Conservation (phyloP, 306 rosid species). For the Lupinus albus region DNA sequence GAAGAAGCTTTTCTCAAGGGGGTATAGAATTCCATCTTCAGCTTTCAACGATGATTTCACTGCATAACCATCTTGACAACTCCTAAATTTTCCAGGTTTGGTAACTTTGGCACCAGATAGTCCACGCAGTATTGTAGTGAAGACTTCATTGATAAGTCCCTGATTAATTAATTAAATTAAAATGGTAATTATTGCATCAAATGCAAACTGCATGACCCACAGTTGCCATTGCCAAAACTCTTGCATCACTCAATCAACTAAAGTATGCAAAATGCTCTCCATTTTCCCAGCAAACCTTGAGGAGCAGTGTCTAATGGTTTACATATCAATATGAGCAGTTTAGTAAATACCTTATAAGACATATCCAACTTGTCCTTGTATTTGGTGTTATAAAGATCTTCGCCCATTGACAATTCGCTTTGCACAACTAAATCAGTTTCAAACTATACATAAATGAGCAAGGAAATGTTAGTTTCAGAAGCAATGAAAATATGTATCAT, state of each 20-base stretch:
- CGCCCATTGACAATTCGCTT: slow-evolving; percentile 67
- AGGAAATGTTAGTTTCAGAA: slow-evolving; percentile 14
- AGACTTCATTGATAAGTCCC: slow-evolving; percentile 97
- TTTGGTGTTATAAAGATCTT: slow-evolving; percentile 73
- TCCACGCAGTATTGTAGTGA: slow-evolving; percentile 89
- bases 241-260: slow-evolving; percentile 13
- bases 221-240: slow-evolving; percentile 18
- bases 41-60: slow-evolving; percentile 98
- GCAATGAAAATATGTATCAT: slow-evolving; percentile 19
- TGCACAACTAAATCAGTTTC: slow-evolving; percentile 83
- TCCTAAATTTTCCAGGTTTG: slow-evolving; percentile 95
- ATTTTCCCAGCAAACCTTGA: slow-evolving; percentile 31
- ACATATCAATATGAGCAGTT: background rate
- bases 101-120: slow-evolving; percentile 90
- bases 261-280: slow-evolving; percentile 7
- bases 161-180: slow-evolving; percentile 44
- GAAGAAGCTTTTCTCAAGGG: slow-evolving; percentile 98
- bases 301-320: slow-evolving; percentile 7
- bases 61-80: slow-evolving; percentile 96
- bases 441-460: slow-evolving; percentile 58
- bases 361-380: slow-evolving; percentile 95
- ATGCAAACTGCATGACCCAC: slow-evolving; percentile 7
- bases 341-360: slow-evolving; percentile 75
- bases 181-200: slow-evolving; percentile 30
- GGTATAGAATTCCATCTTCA: slow-evolving; percentile 95